A percentile compares a stretch with the other conserved stretches of the same genome.
Evolutionary conservation across 345 rosid species (phyloP).

Genomic region (Carallia brachiata): DNA sequence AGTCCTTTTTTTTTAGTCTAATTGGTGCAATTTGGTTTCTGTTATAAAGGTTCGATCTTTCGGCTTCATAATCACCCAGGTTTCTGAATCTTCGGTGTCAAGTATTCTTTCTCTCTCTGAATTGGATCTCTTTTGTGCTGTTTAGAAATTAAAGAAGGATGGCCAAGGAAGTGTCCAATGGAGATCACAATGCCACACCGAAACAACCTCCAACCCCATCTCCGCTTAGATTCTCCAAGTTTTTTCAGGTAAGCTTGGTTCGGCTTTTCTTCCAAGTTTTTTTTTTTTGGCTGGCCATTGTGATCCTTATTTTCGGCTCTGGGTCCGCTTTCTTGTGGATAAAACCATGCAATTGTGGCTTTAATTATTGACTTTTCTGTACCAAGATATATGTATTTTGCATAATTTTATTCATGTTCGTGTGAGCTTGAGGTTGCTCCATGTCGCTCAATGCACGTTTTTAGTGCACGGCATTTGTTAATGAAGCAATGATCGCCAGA

Average conservation of each 20-base stretch:
- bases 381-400: background rate
- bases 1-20: background rate
- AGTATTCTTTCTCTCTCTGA: background rate
- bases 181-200: constrained; percentile 39
- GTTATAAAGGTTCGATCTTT: constrained; percentile 29
- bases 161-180: constrained; percentile 50
- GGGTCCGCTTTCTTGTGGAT: background rate
- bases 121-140: background rate
- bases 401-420: background rate
- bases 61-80: background rate
- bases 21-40: constrained; percentile 8
- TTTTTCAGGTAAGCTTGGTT: constrained; percentile 49
- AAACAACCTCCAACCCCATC: constrained; percentile 70
- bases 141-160: constrained; percentile 27
- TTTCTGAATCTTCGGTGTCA: background rate
- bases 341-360: background rate
- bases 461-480: too few relatives aligned
- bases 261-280: background rate
- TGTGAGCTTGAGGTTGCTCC: background rate
- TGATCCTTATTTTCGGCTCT: background rate
- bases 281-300: background rate
- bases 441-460: too few relatives aligned
- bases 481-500: background rate
- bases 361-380: background rate
- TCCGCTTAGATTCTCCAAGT: constrained; percentile 70